These are phyloP conservation scores for Phytophthora cryptogea DNA, from an alignment of 352 stramenopile genomes.

Conservation along the genomic window DNA sequence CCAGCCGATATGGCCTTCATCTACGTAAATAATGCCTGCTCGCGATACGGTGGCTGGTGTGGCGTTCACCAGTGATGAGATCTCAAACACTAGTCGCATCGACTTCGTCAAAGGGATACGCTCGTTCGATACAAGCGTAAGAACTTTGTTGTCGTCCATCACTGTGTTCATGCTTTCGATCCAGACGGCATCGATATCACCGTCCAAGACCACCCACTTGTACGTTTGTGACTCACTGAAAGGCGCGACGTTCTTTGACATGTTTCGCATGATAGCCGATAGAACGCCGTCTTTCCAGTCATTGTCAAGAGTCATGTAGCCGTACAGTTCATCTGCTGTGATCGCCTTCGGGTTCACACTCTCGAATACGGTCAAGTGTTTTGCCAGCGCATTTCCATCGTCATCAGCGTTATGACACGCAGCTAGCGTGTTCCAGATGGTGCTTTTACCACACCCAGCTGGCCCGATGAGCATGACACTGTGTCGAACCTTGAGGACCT, in stretches of 20 bases:
- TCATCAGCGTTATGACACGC: slow-evolving; percentile 62
- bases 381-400: slow-evolving; percentile 73
- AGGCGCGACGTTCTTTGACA: slow-evolving; percentile 91
- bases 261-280: slow-evolving; percentile 96
- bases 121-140: slow-evolving; percentile 97
- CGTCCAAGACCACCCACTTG: slow-evolving; percentile 93
- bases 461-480: slow-evolving; percentile 97
- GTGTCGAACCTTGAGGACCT: slow-evolving; percentile 94
- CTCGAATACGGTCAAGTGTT: slow-evolving; percentile 93
- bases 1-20: slow-evolving; percentile 93
- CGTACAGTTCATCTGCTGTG: slow-evolving; percentile 92
- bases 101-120: slow-evolving; percentile 94
- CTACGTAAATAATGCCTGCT: slow-evolving; percentile 97
- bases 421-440: slow-evolving; percentile 95
- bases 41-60: slow-evolving; percentile 96
- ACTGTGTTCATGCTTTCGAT: slow-evolving; percentile 95
- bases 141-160: slow-evolving; percentile 94
- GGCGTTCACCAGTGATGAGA: slow-evolving; percentile 95
- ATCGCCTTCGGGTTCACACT: slow-evolving; percentile 96
- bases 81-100: slow-evolving; percentile 98
- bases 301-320: slow-evolving; percentile 97
- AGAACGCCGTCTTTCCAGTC: slow-evolving; percentile 98
- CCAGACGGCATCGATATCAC: slow-evolving; percentile 95
- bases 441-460: slow-evolving; percentile 94
- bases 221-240: slow-evolving; percentile 89